Base-by-base conservation (phyloP, 169 alveolate genomes). In the Ichthyophthirius multifiliis region DNA sequence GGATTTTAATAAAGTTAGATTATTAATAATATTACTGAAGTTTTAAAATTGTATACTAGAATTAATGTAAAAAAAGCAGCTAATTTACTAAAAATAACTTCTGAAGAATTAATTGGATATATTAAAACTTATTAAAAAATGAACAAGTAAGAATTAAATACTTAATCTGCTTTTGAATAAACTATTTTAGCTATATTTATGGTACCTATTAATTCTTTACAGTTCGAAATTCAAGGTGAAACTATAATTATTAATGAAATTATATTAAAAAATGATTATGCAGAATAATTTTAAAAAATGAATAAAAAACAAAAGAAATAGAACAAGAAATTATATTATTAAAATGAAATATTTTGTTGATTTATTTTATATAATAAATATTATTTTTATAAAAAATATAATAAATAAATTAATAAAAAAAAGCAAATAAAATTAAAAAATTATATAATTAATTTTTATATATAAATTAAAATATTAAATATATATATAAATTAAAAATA, bases 271-370 rank as follows among this genome's bases (percentile, higher is more conserved):
- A 67, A 41, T 32, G 41, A 67, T 67, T 67, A 39, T 20, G 30
- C 62, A 37, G 77, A 67, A 37, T 39, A 67, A 16, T 67, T 35
- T 37, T 37, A 35, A 34, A 67, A 67, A 16, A 32, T 67, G 34
- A 67, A 67, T 20, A 39, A 35, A 34, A 67, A 67, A 67, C 16
- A n/a, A n/a, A n/a, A n/a, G n/a, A n/a, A n/a, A n/a, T n/a, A n/a
- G n/a, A n/a, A n/a, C n/a, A n/a, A n/a, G n/a, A n/a, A n/a, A n/a
- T n/a, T n/a, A n/a, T n/a, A n/a, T n/a, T n/a, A n/a, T n/a, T n/a
- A n/a, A n/a, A n/a, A n/a, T n/a, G n/a, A n/a, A n/a, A n/a, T n/a
- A n/a, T n/a, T n/a, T n/a, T n/a, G n/a, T n/a, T n/a, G n/a, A n/a
- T n/a, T n/a, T n/a, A n/a, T n/a, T n/a, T n/a, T n/a, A n/a, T n/a